Base-by-base conservation (phyloP, 1,139 yeast species). In the Kodamaea suecica region DNA sequence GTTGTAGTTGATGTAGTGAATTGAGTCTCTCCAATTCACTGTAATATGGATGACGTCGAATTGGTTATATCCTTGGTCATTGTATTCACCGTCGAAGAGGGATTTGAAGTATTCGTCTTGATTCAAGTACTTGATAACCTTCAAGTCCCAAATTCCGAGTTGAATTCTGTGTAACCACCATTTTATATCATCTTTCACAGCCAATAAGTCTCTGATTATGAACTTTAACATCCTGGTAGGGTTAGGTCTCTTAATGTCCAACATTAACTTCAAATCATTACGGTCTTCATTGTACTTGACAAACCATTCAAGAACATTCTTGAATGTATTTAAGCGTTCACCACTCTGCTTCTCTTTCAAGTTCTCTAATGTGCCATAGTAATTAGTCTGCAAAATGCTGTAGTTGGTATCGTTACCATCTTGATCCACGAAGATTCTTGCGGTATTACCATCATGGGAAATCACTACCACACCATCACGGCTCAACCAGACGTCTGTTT, bases 401-500 rank as follows among this genome's bases (percentile, higher is more conserved):
- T 55, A 65, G 36, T 67, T 57, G n/a, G 73, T 53, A 17, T 59
- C 64, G 13, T 58, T 50, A 5, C 73, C 74, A 29, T 65, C 51
- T n/a, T 46, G 49, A 41, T 62, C 66, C 27, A 79, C 78, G 53
- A 78, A 84, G n/a, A 80, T 71, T 24, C 92, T 63, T 32, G 64
- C 62, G 9, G 90, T 76, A 43, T 60, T 67, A 7, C 69, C 63
- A 50, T 84, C 92, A 57, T 92, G 98, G 32, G 84, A 77, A 20
- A 92, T 74, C 4, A 90, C 84, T 17, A 87, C 70, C 4, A 75
- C 74, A 9, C 81, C 78, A 57, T 92, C 98, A 5, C 61, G 59
- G 2, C 94, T 70, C 37, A 87, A 66, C 67, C 90, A 95, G 31
- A 90, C 66, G 56, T 92, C 96, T 6, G 95, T 82, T 56, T 90